These are phyloP conservation scores for Conoideocrella luteorostrata DNA, from an alignment of 2,329 filamentous ascomycete genomes.

Conservation along the genomic window DNA sequence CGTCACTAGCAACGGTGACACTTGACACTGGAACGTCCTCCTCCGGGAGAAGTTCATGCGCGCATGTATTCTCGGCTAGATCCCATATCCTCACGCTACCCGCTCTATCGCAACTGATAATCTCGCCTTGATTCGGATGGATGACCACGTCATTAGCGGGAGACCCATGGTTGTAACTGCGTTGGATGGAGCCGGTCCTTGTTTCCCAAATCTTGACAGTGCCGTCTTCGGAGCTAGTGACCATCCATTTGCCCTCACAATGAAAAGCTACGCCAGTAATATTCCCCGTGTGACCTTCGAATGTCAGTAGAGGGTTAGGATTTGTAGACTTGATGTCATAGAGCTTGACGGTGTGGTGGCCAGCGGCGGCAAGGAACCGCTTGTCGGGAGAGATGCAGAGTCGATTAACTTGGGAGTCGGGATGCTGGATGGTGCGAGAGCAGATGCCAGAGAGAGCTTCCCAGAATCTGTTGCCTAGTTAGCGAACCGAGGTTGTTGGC, in stretches of 20 bases:
- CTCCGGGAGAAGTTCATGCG: conserved; percentile 91
- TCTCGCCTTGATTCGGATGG: conserved; percentile 95
- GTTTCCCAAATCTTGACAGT: conserved; percentile 98
- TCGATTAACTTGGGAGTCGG: conserved; percentile 96
- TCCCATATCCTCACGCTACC: conserved; percentile 97
- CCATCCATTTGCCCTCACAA: conserved; percentile 99
- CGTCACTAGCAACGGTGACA: conserved; percentile 92
- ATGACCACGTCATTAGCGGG: conserved; percentile 99
- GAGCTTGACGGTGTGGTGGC: conserved; percentile 82
- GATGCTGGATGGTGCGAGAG: conserved; percentile 94
- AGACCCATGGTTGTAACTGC: conserved; percentile 84
- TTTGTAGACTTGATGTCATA: conserved; percentile 99
- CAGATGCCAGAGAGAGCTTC: conserved; percentile 97
- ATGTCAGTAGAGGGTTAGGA: conserved; percentile 83
- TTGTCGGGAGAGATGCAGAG: conserved; percentile 98
- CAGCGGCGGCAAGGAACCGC: conserved; percentile 80
- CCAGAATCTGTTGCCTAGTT: conserved; percentile 67
- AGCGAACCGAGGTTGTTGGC: too few species aligned
- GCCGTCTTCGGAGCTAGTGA: conserved; percentile 92
- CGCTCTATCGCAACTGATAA: conserved; percentile 90
- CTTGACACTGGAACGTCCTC: conserved; percentile 91
- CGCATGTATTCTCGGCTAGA: conserved; percentile 92
- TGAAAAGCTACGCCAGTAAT: conserved; percentile 97
- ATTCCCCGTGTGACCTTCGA: conserved; percentile 93
- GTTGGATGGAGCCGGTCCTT: conserved; percentile 74